phyloP scores from a whole-genome alignment of 2,329 filamentous ascomycete genomes.

The Hysterium pulicare region DNA sequence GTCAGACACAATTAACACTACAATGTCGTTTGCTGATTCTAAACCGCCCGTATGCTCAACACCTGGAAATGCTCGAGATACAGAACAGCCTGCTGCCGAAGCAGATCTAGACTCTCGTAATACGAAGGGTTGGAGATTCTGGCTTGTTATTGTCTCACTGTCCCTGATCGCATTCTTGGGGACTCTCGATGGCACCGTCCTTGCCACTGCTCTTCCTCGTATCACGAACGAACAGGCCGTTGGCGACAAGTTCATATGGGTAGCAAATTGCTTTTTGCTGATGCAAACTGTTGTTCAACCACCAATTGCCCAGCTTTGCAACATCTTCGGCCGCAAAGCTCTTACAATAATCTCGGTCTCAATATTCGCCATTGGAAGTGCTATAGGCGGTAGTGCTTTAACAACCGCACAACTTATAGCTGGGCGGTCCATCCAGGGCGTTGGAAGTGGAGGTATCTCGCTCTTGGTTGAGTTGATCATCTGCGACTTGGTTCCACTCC shows the following conservation, averaged over 20 bases:
- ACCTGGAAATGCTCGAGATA: too few relatives aligned
- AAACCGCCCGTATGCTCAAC: too few relatives aligned
- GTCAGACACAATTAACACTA: too few relatives aligned
- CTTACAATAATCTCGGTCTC: slow-evolving; percentile 28
- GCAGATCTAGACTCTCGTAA: too few relatives aligned
- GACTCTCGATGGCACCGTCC: slow-evolving; percentile 27
- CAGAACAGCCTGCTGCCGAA: too few relatives aligned
- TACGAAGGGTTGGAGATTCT: too few relatives aligned
- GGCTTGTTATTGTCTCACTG: slow-evolving; percentile 20
- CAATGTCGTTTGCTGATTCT: too few relatives aligned
- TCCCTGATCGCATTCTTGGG: slow-evolving; percentile 18
- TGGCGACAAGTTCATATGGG: slow-evolving; percentile 33
- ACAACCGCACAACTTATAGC: slow-evolving; percentile 48
- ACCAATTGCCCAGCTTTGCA: slow-evolving; percentile 12
- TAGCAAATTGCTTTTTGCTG: slow-evolving; percentile 31
- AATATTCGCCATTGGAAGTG: slow-evolving; percentile 51
- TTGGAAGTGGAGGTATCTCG: too few relatives aligned
- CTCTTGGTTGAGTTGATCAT: too few relatives aligned
- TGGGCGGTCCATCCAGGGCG: too few relatives aligned
- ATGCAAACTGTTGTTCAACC: slow-evolving; percentile 23
- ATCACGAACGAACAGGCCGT: slow-evolving; percentile 15
- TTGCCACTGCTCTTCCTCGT: slow-evolving; percentile 32
- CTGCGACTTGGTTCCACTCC: too few relatives aligned
- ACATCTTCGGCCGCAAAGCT: slow-evolving; percentile 45
- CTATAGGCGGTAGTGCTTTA: slow-evolving; percentile 47